These are phyloP conservation scores for Neonectria hederae DNA, from an alignment of 2,329 filamentous ascomycete species.

Conservation along the genomic window DNA sequence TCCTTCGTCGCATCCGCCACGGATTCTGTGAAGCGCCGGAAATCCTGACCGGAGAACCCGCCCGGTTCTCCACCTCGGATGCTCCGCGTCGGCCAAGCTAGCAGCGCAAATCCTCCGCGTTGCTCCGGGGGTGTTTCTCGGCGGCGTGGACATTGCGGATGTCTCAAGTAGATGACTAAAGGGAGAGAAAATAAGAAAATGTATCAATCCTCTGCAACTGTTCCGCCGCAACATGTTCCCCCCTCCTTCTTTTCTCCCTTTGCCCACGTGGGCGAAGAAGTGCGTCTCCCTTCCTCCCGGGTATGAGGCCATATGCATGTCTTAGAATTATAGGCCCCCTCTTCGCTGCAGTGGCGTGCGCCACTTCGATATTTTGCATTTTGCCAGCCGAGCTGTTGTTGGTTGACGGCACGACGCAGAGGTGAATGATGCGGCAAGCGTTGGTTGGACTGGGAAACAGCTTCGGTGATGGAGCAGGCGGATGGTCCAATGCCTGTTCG, in stretches of 20 bases:
- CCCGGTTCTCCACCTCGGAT: background rate
- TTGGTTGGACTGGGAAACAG: constrained; percentile 11
- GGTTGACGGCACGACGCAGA: background rate
- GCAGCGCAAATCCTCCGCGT: background rate
- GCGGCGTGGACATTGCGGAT: background rate
- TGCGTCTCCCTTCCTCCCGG: background rate
- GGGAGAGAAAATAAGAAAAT: background rate
- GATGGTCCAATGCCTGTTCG: background rate
- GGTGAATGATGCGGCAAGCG: background rate
- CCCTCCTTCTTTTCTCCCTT: background rate
- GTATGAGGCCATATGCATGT: constrained; percentile 12
- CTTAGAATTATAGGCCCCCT: background rate
- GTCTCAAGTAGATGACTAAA: background rate
- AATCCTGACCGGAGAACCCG: background rate
- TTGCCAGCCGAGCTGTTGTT: background rate
- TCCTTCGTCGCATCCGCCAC: background rate
- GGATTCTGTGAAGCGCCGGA: background rate
- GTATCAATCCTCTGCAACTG: background rate
- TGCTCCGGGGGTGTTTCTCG: background rate
- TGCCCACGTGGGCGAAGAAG: constrained; percentile 13
- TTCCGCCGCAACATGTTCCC: background rate
- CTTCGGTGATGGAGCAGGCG: background rate
- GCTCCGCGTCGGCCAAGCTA: background rate
- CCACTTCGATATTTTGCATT: constrained; percentile 7
- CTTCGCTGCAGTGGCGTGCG: background rate